Evolutionary conservation across 805 yeast species (phyloP).

Genomic region (Vanderwaltozyma yarrowii): DNA sequence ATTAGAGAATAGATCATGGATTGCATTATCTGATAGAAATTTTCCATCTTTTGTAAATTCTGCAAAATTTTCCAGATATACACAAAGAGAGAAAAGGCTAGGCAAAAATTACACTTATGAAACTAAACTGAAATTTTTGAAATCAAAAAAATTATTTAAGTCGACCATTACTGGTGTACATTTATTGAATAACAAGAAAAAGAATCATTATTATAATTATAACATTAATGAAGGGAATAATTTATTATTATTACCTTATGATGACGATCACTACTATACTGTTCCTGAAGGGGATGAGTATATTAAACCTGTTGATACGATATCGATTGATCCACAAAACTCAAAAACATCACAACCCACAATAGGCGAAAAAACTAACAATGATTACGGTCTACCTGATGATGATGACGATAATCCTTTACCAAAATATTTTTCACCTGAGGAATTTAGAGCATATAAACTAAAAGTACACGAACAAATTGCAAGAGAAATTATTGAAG

Average conservation of each 20-base stretch:
- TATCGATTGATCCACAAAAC: background rate
- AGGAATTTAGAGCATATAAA: slow-evolving; percentile 17
- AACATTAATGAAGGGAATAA: slow-evolving; percentile 2
- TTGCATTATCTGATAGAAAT: slow-evolving; percentile 66
- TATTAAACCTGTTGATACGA: background rate
- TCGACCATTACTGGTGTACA: slow-evolving; percentile 45
- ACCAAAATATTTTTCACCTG: slow-evolving; percentile 20
- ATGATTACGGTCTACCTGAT: background rate
- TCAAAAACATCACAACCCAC: background rate
- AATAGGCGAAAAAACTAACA: background rate
- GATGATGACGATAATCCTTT: slow-evolving; percentile 7
- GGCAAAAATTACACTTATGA: slow-evolving; percentile 1
- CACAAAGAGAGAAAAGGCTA: slow-evolving; percentile 1
- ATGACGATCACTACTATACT: slow-evolving; percentile 1
- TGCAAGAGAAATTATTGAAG: slow-evolving; percentile 14
- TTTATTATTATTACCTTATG: slow-evolving; percentile 2
- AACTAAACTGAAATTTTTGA: slow-evolving; percentile 12
- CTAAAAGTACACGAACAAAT: slow-evolving; percentile 19
- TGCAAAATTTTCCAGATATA: slow-evolving; percentile 65
- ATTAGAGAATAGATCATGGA: slow-evolving; percentile 63
- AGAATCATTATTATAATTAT: slow-evolving; percentile 4
- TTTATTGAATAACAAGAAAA: slow-evolving; percentile 6
- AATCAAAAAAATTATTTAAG: slow-evolving; percentile 31
- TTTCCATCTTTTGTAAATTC: slow-evolving; percentile 76
- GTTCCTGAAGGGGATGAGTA: slow-evolving; percentile 1